These are phyloP conservation scores for Trichosanthes cucumerina DNA, from an alignment of 306 rosid genomes.

Conservation along the genomic window DNA sequence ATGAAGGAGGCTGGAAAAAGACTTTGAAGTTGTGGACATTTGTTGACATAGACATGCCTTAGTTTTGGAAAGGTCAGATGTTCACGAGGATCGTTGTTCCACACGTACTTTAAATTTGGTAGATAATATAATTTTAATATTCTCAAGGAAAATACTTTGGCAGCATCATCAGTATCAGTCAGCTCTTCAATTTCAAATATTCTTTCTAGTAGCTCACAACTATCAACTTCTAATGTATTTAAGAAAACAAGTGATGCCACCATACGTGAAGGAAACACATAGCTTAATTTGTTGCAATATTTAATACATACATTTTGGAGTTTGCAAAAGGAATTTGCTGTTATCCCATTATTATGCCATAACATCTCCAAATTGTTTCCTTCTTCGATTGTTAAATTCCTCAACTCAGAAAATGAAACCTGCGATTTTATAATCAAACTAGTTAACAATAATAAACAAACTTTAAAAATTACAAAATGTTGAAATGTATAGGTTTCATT, in stretches of 20 bases:
- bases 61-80: background rate
- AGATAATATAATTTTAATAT: rapidly evolving
- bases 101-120: background rate
- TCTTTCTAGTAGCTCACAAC: background rate
- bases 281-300: background rate
- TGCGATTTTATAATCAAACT: background rate
- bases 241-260: background rate
- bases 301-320: background rate
- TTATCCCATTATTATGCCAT: background rate
- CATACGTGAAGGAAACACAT: background rate
- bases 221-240: background rate
- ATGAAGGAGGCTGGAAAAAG: background rate
- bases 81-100: background rate
- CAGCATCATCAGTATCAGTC: background rate
- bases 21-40: background rate
- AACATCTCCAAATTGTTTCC: background rate
- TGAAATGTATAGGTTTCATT: too few species aligned
- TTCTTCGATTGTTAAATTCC: background rate
- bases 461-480: too few species aligned
- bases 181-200: background rate
- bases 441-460: background rate
- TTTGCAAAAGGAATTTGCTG: background rate
- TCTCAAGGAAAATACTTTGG: background rate
- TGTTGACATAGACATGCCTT: rapidly evolving
- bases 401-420: background rate